A percentile compares a stretch with the other conserved stretches of the same genome.
Evolutionary conservation across 305 asterid species (phyloP).

Genomic region (Withania somnifera): DNA sequence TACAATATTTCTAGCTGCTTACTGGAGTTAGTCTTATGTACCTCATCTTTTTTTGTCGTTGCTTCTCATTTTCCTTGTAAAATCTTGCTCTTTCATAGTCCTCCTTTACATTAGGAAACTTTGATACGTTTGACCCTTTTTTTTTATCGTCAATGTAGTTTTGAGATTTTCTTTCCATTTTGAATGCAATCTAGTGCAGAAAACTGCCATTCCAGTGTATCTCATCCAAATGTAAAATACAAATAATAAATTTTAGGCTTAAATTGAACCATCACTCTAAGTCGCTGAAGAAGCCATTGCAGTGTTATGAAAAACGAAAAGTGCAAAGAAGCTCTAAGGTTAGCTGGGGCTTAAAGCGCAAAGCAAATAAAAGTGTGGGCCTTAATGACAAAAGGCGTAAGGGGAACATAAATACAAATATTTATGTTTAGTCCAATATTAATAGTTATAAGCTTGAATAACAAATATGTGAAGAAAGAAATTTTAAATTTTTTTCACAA

Average conservation of each 20-base stretch:
- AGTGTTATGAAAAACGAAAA: too few species aligned
- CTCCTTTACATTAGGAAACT: neutral
- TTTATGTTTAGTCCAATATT: too few species aligned
- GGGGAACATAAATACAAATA: too few species aligned
- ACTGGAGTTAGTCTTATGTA: neutral
- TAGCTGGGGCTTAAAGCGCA: too few species aligned
- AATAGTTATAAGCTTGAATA: too few species aligned
- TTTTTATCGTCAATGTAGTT: too few species aligned
- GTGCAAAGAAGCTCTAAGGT: too few species aligned
- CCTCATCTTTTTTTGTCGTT: neutral
- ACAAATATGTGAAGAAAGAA: too few species aligned
- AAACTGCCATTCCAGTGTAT: neutral
- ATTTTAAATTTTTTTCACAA: too few species aligned
- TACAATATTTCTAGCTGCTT: neutral
- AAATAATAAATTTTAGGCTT: neutral
- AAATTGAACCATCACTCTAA: slow-evolving; percentile 20
- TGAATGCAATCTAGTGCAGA: neutral
- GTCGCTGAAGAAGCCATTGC: slow-evolving; percentile 66
- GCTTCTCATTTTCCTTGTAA: neutral
- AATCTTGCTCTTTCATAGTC: neutral
- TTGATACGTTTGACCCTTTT: neutral
- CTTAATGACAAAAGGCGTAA: too few species aligned
- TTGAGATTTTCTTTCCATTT: neutral
- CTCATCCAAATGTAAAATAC: neutral
- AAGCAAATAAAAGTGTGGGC: too few species aligned